phyloP scores from a whole-genome alignment of 2,329 filamentous ascomycete species.

The Trichophyton rubrum region DNA sequence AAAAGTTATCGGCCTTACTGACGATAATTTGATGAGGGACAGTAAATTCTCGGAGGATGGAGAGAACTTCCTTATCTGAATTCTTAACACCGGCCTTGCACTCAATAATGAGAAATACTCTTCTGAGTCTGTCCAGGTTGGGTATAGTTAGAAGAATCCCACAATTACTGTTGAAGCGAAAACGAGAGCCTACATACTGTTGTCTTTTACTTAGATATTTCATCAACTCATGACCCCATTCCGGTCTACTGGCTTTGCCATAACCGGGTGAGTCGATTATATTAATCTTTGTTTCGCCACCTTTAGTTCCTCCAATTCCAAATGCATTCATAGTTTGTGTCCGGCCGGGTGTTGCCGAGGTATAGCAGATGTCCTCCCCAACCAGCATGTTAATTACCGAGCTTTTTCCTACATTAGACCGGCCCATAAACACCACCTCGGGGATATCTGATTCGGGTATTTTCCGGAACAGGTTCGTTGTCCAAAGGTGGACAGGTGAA shows the following conservation, averaged over 20 bases:
- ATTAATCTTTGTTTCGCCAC: constrained; percentile 38
- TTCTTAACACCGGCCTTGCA: constrained; percentile 50
- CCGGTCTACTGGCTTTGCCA: constrained; percentile 46
- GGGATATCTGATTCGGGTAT: constrained; percentile 43
- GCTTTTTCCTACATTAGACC: constrained; percentile 60
- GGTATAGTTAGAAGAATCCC: neutral
- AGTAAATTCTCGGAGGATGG: constrained; percentile 42
- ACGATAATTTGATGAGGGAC: constrained; percentile 54
- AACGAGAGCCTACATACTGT: constrained; percentile 34
- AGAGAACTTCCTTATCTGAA: constrained; percentile 47
- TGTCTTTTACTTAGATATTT: constrained; percentile 53
- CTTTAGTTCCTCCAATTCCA: constrained; percentile 42
- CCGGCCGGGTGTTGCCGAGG: constrained; percentile 47
- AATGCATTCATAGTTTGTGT: constrained; percentile 57
- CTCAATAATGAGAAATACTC: constrained; percentile 54
- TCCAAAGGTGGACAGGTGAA: constrained; percentile 46
- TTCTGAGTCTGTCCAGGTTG: constrained; percentile 35
- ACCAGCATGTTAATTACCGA: constrained; percentile 54
- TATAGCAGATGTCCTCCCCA: constrained; percentile 39
- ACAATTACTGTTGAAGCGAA: neutral
- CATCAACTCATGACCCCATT: constrained; percentile 56
- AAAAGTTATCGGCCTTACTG: constrained; percentile 51
- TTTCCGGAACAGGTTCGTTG: constrained; percentile 46
- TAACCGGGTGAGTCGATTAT: constrained; percentile 63
- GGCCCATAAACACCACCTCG: constrained; percentile 55